phyloP scores from a whole-genome alignment of 1,284 basidiomycete species.

The Cutaneotrichosporon mucoides region DNA sequence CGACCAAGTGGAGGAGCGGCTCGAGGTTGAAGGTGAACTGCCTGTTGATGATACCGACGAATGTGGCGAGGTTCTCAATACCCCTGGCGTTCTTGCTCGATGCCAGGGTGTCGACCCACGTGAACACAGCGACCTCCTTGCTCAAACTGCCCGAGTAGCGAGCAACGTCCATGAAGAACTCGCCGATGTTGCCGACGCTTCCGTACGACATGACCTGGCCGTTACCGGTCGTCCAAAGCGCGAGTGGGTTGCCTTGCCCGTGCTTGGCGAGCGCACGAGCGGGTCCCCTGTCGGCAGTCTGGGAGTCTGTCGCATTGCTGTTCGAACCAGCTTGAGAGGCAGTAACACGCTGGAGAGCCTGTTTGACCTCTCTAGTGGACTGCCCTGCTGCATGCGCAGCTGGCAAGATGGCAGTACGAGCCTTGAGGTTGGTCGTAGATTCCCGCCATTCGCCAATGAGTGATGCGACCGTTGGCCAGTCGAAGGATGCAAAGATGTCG shows the following conservation, averaged over 20 bases:
- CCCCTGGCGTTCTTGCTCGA: slow-evolving; percentile 84
- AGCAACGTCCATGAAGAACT: slow-evolving; percentile 84
- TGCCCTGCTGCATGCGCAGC: slow-evolving; percentile 44
- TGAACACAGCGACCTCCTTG: slow-evolving; percentile 87
- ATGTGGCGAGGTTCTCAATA: slow-evolving; percentile 91
- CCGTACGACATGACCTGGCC: slow-evolving; percentile 96
- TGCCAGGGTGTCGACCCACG: slow-evolving; percentile 81
- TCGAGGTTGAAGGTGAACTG: slow-evolving; percentile 76
- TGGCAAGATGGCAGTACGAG: slow-evolving; percentile 29
- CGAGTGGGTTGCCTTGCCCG: slow-evolving; percentile 87
- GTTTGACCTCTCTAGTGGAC: slow-evolving; percentile 51
- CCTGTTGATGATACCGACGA: slow-evolving; percentile 86
- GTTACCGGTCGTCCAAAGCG: slow-evolving; percentile 85
- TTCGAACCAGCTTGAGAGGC: too few relatives aligned
- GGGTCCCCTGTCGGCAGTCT: slow-evolving; percentile 33
- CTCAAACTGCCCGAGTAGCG: slow-evolving; percentile 86
- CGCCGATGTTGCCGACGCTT: slow-evolving; percentile 90
- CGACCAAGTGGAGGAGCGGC: slow-evolving; percentile 82
- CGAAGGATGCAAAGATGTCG: slow-evolving; percentile 74
- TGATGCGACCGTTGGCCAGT: slow-evolving; percentile 74
- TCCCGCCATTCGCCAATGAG: slow-evolving; percentile 96
- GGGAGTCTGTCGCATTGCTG: slow-evolving; percentile 13
- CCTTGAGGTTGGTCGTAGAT: slow-evolving; percentile 51
- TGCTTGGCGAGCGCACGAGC: slow-evolving; percentile 90
- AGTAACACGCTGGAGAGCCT: slow-evolving; percentile 49